phyloP scores from a whole-genome alignment of 108 stramenopile genomes.

The Nannochloropsis oceanica region DNA sequence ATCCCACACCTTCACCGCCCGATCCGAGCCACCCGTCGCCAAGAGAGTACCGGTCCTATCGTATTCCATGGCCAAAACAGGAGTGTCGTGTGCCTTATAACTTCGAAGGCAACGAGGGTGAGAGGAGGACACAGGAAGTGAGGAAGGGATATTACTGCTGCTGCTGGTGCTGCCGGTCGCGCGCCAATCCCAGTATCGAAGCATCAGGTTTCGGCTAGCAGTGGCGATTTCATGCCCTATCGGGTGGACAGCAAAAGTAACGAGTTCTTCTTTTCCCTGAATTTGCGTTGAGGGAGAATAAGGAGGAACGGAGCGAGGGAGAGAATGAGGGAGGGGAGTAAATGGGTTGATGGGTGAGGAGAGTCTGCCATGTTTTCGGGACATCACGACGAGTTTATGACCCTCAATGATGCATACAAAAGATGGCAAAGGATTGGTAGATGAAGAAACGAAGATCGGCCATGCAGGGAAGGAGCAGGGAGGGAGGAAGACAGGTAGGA shows the following conservation, averaged over 20 bases:
- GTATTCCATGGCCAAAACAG: slow-evolving; percentile 26
- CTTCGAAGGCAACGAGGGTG: slow-evolving; percentile 7
- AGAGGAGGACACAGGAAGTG: neutral
- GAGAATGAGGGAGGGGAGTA: too few relatives aligned
- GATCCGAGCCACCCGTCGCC: slow-evolving; percentile 31
- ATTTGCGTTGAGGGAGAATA: neutral
- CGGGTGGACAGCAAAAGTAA: slow-evolving; percentile 23
- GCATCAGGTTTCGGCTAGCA: slow-evolving; percentile 20
- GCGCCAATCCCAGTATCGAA: neutral
- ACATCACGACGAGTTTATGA: too few relatives aligned
- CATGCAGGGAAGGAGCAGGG: neutral
- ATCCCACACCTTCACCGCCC: slow-evolving; percentile 30
- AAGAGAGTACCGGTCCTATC: slow-evolving; percentile 31
- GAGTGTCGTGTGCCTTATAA: slow-evolving; percentile 15
- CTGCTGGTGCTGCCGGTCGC: neutral
- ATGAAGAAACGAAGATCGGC: too few relatives aligned
- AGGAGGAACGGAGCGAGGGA: neutral
- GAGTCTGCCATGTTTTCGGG: too few relatives aligned
- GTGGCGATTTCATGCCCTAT: slow-evolving; percentile 18
- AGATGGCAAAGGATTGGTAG: too few relatives aligned
- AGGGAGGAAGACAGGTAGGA: neutral
- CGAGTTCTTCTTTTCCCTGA: neutral
- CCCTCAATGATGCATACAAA: too few relatives aligned
- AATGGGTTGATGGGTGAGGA: neutral
- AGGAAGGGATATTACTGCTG: neutral